Evolutionary conservation across 495 filamentous ascomycete genomes (phyloP).

Genomic region (Penicilliopsis zonata): DNA sequence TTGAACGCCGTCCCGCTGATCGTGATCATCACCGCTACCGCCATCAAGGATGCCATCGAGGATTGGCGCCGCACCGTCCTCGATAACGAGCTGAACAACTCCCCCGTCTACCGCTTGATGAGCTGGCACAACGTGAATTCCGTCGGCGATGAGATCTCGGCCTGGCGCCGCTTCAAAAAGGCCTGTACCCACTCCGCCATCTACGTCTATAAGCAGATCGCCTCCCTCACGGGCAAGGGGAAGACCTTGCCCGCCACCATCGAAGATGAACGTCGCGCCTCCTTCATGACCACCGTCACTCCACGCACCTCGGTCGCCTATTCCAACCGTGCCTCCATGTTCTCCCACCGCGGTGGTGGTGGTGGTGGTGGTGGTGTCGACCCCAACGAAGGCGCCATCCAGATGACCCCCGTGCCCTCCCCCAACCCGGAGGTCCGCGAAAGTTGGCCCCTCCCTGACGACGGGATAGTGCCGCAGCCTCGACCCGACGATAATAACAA

Average conservation of each 20-base stretch:
- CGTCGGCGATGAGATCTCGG: slow-evolving; percentile 67
- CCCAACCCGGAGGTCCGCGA: slow-evolving; percentile 46
- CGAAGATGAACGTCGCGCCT: slow-evolving; percentile 42
- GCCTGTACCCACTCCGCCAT: slow-evolving; percentile 57
- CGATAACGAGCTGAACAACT: slow-evolving; percentile 94
- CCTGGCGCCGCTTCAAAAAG: slow-evolving; percentile 91
- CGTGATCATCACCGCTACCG: slow-evolving; percentile 84
- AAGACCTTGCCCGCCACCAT: slow-evolving; percentile 24
- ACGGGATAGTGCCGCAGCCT: slow-evolving; percentile 13
- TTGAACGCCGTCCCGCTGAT: slow-evolving; percentile 87
- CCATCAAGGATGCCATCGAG: slow-evolving; percentile 94
- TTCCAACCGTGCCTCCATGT: slow-evolving; percentile 48
- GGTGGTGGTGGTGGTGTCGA: slow-evolving; percentile 18
- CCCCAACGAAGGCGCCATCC: slow-evolving; percentile 48
- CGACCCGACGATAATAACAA: slow-evolving; percentile 23
- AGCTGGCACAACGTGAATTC: slow-evolving; percentile 93
- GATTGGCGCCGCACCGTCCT: slow-evolving; percentile 89
- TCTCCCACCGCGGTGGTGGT: too few relatives aligned
- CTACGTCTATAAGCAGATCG: slow-evolving; percentile 43
- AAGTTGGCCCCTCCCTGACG: slow-evolving; percentile 20
- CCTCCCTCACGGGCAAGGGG: slow-evolving; percentile 21
- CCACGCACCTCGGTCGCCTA: slow-evolving; percentile 50
- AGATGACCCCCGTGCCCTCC: slow-evolving; percentile 92
- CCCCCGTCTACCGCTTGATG: slow-evolving; percentile 77
- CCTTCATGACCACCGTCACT: slow-evolving; percentile 48